phyloP scores from a whole-genome alignment of 2,329 filamentous ascomycete genomes.

The Penicillium sp. region DNA sequence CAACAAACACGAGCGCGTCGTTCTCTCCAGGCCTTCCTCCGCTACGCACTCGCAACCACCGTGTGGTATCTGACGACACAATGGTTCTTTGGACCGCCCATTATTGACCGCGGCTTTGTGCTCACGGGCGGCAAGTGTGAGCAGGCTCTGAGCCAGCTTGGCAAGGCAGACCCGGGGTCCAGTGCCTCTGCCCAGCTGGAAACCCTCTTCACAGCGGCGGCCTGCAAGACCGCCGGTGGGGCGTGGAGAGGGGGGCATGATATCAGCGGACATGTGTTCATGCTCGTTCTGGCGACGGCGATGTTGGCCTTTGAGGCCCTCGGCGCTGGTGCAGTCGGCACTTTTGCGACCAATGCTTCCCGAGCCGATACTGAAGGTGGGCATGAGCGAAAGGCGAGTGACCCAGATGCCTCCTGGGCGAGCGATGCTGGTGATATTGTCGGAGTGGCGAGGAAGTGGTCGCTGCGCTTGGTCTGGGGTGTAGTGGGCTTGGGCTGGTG shows the following conservation, averaged over 20 bases:
- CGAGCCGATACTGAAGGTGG: conserved; percentile 37
- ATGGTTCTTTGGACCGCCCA: conserved; percentile 89
- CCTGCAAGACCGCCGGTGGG: conserved; percentile 79
- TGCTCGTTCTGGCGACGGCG: conserved; percentile 79
- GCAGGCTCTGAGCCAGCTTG: conserved; percentile 50
- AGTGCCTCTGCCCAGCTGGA: conserved; percentile 36
- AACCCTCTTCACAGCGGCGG: conserved; percentile 66
- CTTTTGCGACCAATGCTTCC: conserved; percentile 21
- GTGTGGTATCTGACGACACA: conserved; percentile 89
- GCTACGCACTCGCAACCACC: conserved; percentile 69
- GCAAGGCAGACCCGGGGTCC: conserved; percentile 18
- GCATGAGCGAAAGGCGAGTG: conserved; percentile 35
- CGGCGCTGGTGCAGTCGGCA: conserved; percentile 50
- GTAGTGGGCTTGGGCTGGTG: conserved; percentile 75
- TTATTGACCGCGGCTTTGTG: conserved; percentile 88
- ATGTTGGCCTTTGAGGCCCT: conserved; percentile 80
- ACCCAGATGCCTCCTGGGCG: conserved; percentile 10
- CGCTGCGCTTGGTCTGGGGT: conserved; percentile 48
- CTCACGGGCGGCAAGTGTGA: conserved; percentile 84
- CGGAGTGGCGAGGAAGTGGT: conserved; percentile 56
- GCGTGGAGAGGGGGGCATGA: conserved; percentile 92
- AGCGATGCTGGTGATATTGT: conserved; percentile 40
- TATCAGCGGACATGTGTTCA: conserved; percentile 90
- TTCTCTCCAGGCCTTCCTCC: conserved; percentile 58
- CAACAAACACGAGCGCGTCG: conserved; percentile 39